These are phyloP conservation scores for Glebionis coronaria DNA, from an alignment of 129 eudicot genomes.

Conservation along the genomic window DNA sequence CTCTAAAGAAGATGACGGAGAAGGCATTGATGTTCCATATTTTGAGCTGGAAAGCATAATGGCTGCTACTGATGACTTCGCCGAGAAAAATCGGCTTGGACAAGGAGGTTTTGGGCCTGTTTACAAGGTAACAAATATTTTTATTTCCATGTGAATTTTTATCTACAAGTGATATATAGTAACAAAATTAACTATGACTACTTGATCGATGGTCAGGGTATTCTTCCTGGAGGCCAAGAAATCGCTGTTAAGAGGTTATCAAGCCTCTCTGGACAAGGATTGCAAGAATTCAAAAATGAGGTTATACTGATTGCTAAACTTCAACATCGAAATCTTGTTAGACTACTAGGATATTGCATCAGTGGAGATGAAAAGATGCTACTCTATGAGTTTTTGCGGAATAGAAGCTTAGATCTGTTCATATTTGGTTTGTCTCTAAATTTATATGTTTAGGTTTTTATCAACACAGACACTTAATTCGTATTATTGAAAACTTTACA, in stretches of 20 bases:
- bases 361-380: conserved; percentile 33
- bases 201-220: conserved; percentile 5
- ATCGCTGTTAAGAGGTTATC: background rate
- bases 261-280: background rate
- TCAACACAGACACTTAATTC: background rate
- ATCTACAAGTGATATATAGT: background rate
- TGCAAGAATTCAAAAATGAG: conserved; percentile 42
- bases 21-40: conserved; percentile 32
- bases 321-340: conserved; percentile 26
- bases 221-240: background rate
- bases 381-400: conserved; percentile 36
- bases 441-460: background rate
- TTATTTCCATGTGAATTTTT: too few relatives aligned
- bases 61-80: conserved; percentile 27
- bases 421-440: conserved; percentile 33
- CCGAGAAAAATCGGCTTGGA: conserved; percentile 28
- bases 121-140: conserved; percentile 22
- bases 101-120: conserved; percentile 40
- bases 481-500: background rate
- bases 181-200: background rate
- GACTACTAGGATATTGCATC: conserved; percentile 32
- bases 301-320: conserved; percentile 39
- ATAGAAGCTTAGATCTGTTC: conserved; percentile 35
- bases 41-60: conserved; percentile 25
- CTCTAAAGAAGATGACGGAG: conserved; percentile 24